phyloP scores from a whole-genome alignment of 2,329 filamentous ascomycete genomes.

The Ophiostoma himal-ulmi region DNA sequence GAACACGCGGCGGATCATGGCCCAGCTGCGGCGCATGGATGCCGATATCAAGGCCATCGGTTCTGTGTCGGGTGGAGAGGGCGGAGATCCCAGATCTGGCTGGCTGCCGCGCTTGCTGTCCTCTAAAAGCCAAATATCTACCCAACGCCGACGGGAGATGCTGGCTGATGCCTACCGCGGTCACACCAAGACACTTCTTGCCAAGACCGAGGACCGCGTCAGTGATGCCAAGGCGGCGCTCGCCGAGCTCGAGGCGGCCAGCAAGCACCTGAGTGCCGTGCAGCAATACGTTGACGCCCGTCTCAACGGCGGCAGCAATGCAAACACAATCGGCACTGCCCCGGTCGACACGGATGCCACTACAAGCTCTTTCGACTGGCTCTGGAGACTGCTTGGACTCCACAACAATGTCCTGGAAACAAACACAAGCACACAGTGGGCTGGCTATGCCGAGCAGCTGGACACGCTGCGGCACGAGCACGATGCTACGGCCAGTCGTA shows the following conservation, averaged over 20 bases:
- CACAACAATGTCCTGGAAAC: neutral
- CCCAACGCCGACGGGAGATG: conserved; percentile 34
- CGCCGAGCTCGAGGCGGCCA: conserved; percentile 58
- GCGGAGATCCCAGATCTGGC: neutral
- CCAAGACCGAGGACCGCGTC: conserved; percentile 63
- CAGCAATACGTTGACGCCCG: conserved; percentile 58
- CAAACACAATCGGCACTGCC: neutral
- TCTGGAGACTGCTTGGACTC: conserved; percentile 11
- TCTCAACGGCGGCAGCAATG: neutral
- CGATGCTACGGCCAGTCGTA: conserved; percentile 11
- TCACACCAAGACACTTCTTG: conserved; percentile 63
- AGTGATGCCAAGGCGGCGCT: conserved; percentile 64
- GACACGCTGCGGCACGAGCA: conserved; percentile 15
- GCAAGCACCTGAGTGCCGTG: conserved; percentile 64
- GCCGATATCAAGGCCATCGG: neutral
- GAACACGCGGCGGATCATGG: conserved; percentile 18
- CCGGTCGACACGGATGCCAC: neutral
- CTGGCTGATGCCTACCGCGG: conserved; percentile 69
- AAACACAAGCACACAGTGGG: conserved; percentile 8
- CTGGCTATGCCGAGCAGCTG: conserved; percentile 18
- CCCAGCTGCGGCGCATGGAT: conserved; percentile 21
- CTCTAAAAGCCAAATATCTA: conserved; percentile 20
- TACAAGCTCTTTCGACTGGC: neutral
- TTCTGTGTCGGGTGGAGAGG: conserved; percentile 26
- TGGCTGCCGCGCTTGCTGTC: neutral